A percentile compares a stretch with the other conserved stretches of the same genome.
phyloP scores from a whole-genome alignment of 2,329 filamentous ascomycete species.

The Hymenoscyphus scutula region DNA sequence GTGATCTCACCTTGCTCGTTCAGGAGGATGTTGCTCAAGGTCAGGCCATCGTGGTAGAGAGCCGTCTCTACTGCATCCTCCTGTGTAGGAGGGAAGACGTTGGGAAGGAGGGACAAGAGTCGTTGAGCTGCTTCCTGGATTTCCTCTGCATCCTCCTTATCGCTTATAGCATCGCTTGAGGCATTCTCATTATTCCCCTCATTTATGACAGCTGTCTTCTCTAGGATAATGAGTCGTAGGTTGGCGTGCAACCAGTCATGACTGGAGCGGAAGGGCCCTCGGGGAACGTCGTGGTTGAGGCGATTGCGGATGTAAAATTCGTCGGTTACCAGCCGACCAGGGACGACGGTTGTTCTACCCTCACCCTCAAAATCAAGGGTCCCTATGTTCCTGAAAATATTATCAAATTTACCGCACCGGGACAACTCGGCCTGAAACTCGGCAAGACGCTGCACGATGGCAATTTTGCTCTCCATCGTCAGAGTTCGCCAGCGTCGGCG shows the following conservation, averaged over 20 bases:
- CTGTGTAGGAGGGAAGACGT: constrained; percentile 33
- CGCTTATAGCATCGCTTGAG: constrained; percentile 24
- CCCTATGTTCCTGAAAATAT: background rate
- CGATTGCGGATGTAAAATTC: constrained; percentile 10
- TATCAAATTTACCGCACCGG: background rate
- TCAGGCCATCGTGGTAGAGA: constrained; percentile 39
- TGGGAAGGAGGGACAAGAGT: constrained; percentile 36
- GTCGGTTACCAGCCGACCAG: background rate
- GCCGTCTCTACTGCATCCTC: constrained; percentile 38
- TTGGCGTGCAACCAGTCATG: constrained; percentile 11
- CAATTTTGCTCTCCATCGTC: constrained; percentile 36
- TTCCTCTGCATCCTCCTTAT: constrained; percentile 36
- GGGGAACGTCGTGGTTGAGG: constrained; percentile 1
- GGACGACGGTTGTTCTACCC: background rate
- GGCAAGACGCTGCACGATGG: constrained; percentile 35
- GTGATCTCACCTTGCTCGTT: constrained; percentile 39
- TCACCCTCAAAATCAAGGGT: background rate
- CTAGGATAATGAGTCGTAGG: constrained; percentile 2
- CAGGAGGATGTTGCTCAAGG: constrained; percentile 42
- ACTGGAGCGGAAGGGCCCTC: constrained; percentile 11
- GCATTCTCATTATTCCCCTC: background rate
- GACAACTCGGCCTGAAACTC: constrained; percentile 35
- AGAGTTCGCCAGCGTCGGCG: constrained; percentile 37
- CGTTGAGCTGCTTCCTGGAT: constrained; percentile 22
- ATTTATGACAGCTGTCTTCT: constrained; percentile 10